Percentiles rank a stretch among this genome's conserved stretches.
These are phyloP conservation scores for Grosmannia clavigera DNA, from an alignment of 2,329 filamentous ascomycete genomes.

Conservation along the genomic window DNA sequence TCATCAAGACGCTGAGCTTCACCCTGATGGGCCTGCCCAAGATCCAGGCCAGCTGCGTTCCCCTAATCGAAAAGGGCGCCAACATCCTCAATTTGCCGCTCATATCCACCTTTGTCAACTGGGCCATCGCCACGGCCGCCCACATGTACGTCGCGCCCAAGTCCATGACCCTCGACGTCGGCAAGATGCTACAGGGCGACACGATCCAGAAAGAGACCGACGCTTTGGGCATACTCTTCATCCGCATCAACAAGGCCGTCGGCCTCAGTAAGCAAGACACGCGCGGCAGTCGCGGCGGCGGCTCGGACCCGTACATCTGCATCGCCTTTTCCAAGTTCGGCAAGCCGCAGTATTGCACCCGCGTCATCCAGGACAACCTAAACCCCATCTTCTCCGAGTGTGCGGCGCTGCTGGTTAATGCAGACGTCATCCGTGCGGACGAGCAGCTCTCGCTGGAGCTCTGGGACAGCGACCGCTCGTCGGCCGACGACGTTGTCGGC, in stretches of 20 bases:
- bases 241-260: slow-evolving; percentile 78
- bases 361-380: slow-evolving; percentile 87
- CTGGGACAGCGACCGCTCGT: slow-evolving; percentile 90
- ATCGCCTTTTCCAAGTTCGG: slow-evolving; percentile 91
- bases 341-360: slow-evolving; percentile 95
- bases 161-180: slow-evolving; percentile 81
- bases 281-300: slow-evolving; percentile 70
- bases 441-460: slow-evolving; percentile 89
- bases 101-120: slow-evolving; percentile 95
- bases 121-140: slow-evolving; percentile 75
- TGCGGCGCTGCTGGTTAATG: slow-evolving; percentile 71
- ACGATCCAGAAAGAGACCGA: slow-evolving; percentile 81
- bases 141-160: slow-evolving; percentile 92
- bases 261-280: slow-evolving; percentile 85
- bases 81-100: slow-evolving; percentile 86
- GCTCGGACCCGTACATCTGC: slow-evolving; percentile 92
- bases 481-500: slow-evolving; percentile 87
- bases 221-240: slow-evolving; percentile 80
- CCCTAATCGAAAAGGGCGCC: slow-evolving; percentile 81
- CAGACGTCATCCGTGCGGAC: slow-evolving; percentile 82
- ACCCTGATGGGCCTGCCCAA: slow-evolving; percentile 91
- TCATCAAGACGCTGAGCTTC: slow-evolving; percentile 82
- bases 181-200: slow-evolving; percentile 83
- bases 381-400: slow-evolving; percentile 90
- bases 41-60: slow-evolving; percentile 77